These are phyloP conservation scores for Aspergillus tubingensis DNA, from an alignment of 2,329 filamentous ascomycete genomes.

Conservation along the genomic window DNA sequence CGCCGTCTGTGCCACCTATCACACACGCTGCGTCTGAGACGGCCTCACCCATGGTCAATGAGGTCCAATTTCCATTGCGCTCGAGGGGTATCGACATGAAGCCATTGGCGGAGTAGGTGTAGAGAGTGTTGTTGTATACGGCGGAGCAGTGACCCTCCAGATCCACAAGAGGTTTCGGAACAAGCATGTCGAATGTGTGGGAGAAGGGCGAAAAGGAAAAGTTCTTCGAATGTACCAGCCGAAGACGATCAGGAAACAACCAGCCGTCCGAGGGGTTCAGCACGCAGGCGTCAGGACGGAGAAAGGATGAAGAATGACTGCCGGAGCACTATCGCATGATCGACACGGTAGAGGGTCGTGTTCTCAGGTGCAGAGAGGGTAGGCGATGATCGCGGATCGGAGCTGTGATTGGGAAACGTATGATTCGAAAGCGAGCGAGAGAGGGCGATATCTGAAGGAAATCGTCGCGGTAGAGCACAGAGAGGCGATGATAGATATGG, in stretches of 20 bases:
- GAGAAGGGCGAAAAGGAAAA: constrained; percentile 11
- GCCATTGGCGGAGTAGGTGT: constrained; percentile 73
- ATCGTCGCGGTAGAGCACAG: not conserved
- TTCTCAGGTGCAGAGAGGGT: constrained; percentile 7
- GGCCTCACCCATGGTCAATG: constrained; percentile 64
- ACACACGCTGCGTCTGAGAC: constrained; percentile 79
- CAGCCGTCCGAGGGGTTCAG: constrained; percentile 28
- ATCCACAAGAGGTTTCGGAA: constrained; percentile 68
- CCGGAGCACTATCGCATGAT: constrained; percentile 42
- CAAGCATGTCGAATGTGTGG: constrained; percentile 59
- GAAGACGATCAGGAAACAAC: constrained; percentile 28
- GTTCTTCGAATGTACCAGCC: constrained; percentile 32
- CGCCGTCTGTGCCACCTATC: constrained; percentile 61
- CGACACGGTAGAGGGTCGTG: constrained; percentile 12
- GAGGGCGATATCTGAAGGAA: not conserved
- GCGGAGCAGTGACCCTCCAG: constrained; percentile 79
- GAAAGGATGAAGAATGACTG: constrained; percentile 31
- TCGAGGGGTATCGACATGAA: constrained; percentile 74
- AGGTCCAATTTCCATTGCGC: constrained; percentile 70
- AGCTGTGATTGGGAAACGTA: constrained; percentile 5
- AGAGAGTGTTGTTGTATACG: constrained; percentile 78
- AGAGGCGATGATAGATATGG: constrained; percentile 4
- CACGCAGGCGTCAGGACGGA: constrained; percentile 15
- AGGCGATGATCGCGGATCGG: not conserved
- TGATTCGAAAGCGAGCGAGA: constrained; percentile 7